phyloP scores from a whole-genome alignment of 2,329 filamentous ascomycete genomes.

The Fusarium sublunatum region DNA sequence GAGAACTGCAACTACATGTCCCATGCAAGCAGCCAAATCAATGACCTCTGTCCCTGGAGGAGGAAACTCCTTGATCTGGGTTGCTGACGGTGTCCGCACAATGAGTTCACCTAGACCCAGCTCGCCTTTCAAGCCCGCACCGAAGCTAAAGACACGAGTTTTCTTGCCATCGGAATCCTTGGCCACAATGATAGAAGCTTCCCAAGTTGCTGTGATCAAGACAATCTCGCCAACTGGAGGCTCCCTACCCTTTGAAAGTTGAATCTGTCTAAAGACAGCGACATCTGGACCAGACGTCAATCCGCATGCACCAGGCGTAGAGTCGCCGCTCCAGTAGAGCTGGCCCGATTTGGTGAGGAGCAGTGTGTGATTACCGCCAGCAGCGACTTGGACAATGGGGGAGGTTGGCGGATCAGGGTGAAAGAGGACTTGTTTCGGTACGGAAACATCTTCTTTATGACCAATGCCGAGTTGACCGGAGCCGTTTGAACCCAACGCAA shows the following conservation, averaged over 20 bases:
- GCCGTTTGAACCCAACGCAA: slow-evolving; percentile 80
- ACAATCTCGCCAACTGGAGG: slow-evolving; percentile 46
- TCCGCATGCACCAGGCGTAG: slow-evolving; percentile 66
- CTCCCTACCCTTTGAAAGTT: slow-evolving; percentile 49
- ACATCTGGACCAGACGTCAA: slow-evolving; percentile 47
- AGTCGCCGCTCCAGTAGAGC: slow-evolving; percentile 75
- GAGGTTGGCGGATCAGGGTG: slow-evolving; percentile 52
- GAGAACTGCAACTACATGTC: slow-evolving; percentile 79
- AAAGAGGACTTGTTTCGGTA: slow-evolving; percentile 72
- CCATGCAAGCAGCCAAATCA: slow-evolving; percentile 78
- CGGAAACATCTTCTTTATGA: slow-evolving; percentile 76
- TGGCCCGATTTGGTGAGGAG: slow-evolving; percentile 69
- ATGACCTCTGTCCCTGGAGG: slow-evolving; percentile 67
- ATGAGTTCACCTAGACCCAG: slow-evolving; percentile 71
- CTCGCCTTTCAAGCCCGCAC: slow-evolving; percentile 76
- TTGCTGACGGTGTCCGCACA: slow-evolving; percentile 60
- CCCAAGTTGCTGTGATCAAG: slow-evolving; percentile 80
- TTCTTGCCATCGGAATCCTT: slow-evolving; percentile 56
- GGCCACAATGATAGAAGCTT: slow-evolving; percentile 72
- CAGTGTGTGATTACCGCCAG: slow-evolving; percentile 90
- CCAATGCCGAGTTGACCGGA: slow-evolving; percentile 79
- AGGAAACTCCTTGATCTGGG: slow-evolving; percentile 71
- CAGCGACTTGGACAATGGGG: slow-evolving; percentile 55
- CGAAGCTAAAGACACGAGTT: slow-evolving; percentile 70
- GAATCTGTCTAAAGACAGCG: slow-evolving; percentile 55